A percentile compares a stretch with the other conserved stretches of the same genome.
These are phyloP conservation scores for Wickerhamiella azyma DNA, from an alignment of 805 yeast genomes.

Conservation along the genomic window DNA sequence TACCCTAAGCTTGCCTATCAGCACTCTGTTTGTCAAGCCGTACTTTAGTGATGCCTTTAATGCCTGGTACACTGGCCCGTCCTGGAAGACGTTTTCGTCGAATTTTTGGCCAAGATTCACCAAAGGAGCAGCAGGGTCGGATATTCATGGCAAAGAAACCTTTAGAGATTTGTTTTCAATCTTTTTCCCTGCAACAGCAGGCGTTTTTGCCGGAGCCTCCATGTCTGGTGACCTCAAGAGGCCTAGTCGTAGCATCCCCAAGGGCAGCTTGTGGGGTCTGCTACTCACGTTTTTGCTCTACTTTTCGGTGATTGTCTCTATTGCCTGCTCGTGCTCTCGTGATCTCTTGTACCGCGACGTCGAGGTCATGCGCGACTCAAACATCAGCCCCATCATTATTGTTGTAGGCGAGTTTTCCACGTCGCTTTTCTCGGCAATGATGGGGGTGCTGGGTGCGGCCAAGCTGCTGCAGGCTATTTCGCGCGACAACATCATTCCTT, in stretches of 20 bases:
- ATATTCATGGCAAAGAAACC: conserved; percentile 45
- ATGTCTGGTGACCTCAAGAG: conserved; percentile 88
- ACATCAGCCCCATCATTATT: conserved; percentile 51
- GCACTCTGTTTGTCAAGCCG: conserved; percentile 52
- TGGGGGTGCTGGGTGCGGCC: conserved; percentile 94
- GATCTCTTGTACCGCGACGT: conserved; percentile 62
- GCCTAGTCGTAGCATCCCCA: conserved; percentile 84
- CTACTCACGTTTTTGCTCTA: conserved; percentile 65
- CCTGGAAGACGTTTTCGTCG: conserved; percentile 47
- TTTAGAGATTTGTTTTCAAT: conserved; percentile 84
- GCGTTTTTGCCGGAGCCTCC: conserved; percentile 95
- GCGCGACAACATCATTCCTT: conserved; percentile 78
- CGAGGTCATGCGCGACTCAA: conserved; percentile 74
- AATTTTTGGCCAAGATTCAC: conserved; percentile 76
- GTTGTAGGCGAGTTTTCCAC: conserved; percentile 86
- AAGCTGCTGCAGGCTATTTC: conserved; percentile 84
- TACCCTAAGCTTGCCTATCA: conserved; percentile 70
- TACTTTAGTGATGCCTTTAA: conserved; percentile 27
- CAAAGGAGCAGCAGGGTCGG: conserved; percentile 85
- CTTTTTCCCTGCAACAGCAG: conserved; percentile 96
- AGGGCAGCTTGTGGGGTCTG: conserved; percentile 83
- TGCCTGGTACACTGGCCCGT: conserved; percentile 53
- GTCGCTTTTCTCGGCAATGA: conserved; percentile 80
- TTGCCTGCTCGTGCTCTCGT: conserved; percentile 74
- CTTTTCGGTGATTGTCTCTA: conserved; percentile 61